A percentile compares a stretch with the other conserved stretches of the same genome.
phyloP scores from a whole-genome alignment of 495 filamentous ascomycete species.

The Aspergillus ellipticus region DNA sequence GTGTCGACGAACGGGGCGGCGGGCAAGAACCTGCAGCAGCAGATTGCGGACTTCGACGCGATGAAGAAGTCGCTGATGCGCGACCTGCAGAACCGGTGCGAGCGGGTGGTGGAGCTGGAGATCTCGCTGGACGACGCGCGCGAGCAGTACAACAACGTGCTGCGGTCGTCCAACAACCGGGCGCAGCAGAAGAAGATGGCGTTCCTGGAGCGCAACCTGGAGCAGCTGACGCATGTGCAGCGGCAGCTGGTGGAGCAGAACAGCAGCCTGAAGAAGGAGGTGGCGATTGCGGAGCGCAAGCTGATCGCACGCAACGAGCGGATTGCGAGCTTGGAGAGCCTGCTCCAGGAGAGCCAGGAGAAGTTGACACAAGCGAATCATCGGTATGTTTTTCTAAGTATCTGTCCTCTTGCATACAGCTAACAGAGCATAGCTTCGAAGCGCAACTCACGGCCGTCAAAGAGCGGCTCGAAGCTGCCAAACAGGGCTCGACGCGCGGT shows the following conservation, averaged over 20 bases:
- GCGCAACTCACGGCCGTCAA: conserved; percentile 94
- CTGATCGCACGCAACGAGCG: conserved; percentile 94
- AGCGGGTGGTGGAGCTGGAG: conserved; percentile 95
- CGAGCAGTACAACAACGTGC: conserved; percentile 97
- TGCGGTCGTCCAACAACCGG: conserved; percentile 91
- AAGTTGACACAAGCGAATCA: conserved; percentile 95
- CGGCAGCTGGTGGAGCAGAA: conserved; percentile 98
- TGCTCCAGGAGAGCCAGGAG: conserved; percentile 96
- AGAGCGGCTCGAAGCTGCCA: conserved; percentile 93
- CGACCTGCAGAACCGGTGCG: conserved; percentile 95
- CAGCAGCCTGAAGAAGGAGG: conserved; percentile 93
- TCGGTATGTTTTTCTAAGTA: conserved; percentile 72
- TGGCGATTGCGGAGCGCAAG: conserved; percentile 96
- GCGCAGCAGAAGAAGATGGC: conserved; percentile 99
- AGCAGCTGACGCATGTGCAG: conserved; percentile 95
- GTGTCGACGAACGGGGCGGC: conserved; percentile 63
- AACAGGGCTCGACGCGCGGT: conserved; percentile 79
- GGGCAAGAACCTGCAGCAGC: conserved; percentile 93
- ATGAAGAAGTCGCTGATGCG: conserved; percentile 99
- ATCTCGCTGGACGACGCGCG: conserved; percentile 94
- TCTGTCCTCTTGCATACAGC: no score
- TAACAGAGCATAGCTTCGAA: conserved; percentile 70
- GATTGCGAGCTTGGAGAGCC: conserved; percentile 82
- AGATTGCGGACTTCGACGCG: conserved; percentile 95
- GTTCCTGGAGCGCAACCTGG: conserved; percentile 95